Evolutionary conservation across 345 rosid genomes (phyloP).

Genomic region (Lepidium aucheri): DNA sequence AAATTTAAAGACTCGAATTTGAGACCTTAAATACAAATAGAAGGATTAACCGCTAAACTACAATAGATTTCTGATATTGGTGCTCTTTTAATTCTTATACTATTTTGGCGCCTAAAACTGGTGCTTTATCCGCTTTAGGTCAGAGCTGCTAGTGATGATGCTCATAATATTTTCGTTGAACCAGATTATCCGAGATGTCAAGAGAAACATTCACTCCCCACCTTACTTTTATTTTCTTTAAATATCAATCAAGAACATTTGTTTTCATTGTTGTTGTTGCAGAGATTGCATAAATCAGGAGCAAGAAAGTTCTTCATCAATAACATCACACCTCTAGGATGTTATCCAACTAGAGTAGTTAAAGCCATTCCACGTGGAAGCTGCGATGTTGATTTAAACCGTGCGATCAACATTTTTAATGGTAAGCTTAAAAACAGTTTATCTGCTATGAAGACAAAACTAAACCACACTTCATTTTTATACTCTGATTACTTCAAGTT

Average conservation of each 20-base stretch:
- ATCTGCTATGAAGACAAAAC: background rate
- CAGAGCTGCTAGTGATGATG: no score
- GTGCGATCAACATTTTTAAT: background rate
- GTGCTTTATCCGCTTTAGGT: no score
- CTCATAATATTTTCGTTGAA: no score
- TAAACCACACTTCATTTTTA: background rate
- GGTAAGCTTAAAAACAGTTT: conserved; percentile 6
- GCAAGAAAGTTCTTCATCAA: conserved; percentile 22
- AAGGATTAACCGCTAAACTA: no score
- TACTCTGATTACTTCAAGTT: conserved; percentile 22
- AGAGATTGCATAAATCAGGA: conserved; percentile 21
- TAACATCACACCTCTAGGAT: conserved; percentile 21
- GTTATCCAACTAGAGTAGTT: conserved; percentile 14
- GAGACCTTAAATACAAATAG: no score
- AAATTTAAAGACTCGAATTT: no score
- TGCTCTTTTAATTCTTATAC: no score
- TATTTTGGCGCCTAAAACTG: no score
- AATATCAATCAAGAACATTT: background rate
- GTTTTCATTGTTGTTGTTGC: background rate
- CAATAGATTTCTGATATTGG: no score
- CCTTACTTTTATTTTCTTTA: background rate
- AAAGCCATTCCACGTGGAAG: conserved; percentile 10
- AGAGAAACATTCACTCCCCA: no score
- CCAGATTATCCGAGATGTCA: no score
- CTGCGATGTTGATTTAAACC: conserved; percentile 7